Base-by-base conservation (phyloP, 2,329 filamentous ascomycete species). In the Aspergillus luchuensis region DNA sequence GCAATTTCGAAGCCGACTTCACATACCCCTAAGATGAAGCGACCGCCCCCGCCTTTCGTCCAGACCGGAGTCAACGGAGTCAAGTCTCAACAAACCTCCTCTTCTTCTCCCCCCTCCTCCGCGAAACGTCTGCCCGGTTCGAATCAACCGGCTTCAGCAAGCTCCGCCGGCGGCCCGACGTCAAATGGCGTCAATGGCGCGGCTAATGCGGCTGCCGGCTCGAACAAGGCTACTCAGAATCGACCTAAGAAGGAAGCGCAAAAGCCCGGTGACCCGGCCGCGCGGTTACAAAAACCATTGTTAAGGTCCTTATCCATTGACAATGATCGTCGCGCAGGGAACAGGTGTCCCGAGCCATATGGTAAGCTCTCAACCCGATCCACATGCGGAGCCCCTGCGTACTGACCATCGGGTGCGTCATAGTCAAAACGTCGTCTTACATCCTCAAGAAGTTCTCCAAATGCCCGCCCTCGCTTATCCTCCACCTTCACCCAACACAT, bases 401-500 rank as follows among this genome's bases (percentile, higher is more conserved):
- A 57, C 68, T 65, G 61, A 70, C 47, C 25, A 28, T 56, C 61
- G 59, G 59, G 68, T 45, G 47, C 48, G 62, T 67, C 58, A 56
- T 57, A 92, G 92, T 94, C 47, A 85, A 89, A 73, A 90, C 88
- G 30, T 86, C 89, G 62, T 78, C 84, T 13, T 91, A 95, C 69
- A 92, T 98, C 51, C 82, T 98, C n/a, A 88, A 86, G 69, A 96
- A 93, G 77, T 92, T 89, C 76, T 82, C 81, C 43, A 87, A 84
- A 70, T 83, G 83, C 54, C 86, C 89, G 8, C 93, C 95, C 0
- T 98, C 94, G 4, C 81, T 99, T 23, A 87, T 94, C 54, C 82
- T 99, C 23, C 93, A 97, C 74, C 81, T 99, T 33, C 89, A 97
- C 72, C 84, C 88, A 8, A 92, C 86, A 4, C 89, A 97, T 77